Percentiles rank a stretch among this genome's conserved stretches.
Evolutionary conservation across 2,329 filamentous ascomycete species (phyloP).

Genomic region (Alternaria rosae): DNA sequence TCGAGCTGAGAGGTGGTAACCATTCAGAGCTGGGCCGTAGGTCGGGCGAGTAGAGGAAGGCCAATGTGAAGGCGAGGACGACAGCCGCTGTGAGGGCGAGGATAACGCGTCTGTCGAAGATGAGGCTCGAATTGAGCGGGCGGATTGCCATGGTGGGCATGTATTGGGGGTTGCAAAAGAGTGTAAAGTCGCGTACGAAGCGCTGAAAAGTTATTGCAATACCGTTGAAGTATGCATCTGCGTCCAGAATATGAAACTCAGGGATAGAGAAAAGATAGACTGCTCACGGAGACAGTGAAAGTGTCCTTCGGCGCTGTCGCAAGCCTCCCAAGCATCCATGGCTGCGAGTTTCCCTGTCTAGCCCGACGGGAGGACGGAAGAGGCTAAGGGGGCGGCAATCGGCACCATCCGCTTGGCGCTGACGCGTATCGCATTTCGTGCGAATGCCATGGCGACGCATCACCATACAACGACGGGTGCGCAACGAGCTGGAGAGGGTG

Average conservation of each 20-base stretch:
- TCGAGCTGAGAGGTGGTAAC: constrained; percentile 35
- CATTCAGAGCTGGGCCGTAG: constrained; percentile 34
- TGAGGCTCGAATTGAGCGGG: constrained; percentile 34
- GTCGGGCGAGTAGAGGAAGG: constrained; percentile 38
- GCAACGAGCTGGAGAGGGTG: not conserved
- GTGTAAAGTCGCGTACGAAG: constrained; percentile 7
- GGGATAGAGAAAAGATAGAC: not conserved
- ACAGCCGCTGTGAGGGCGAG: constrained; percentile 29
- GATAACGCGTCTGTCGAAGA: constrained; percentile 37
- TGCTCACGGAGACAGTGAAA: not conserved
- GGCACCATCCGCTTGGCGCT: constrained; percentile 31
- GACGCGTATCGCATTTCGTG: constrained; percentile 23
- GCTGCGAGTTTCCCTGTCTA: constrained; percentile 16
- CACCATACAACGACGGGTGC: not conserved
- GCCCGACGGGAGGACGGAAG: constrained; percentile 19
- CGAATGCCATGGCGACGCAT: constrained; percentile 2
- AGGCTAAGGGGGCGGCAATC: constrained; percentile 30
- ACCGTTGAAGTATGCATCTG: constrained; percentile 21
- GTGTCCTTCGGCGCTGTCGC: constrained; percentile 8
- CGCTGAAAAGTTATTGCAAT: not conserved
- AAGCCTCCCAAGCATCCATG: constrained; percentile 13
- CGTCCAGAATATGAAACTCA: constrained; percentile 4
- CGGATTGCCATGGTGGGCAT: constrained; percentile 27
- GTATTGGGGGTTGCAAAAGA: constrained; percentile 8
- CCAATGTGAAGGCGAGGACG: constrained; percentile 35